Conservation (phyloP, 2,329 filamentous ascomycete species). For the Nothophoma quercina region DNA sequence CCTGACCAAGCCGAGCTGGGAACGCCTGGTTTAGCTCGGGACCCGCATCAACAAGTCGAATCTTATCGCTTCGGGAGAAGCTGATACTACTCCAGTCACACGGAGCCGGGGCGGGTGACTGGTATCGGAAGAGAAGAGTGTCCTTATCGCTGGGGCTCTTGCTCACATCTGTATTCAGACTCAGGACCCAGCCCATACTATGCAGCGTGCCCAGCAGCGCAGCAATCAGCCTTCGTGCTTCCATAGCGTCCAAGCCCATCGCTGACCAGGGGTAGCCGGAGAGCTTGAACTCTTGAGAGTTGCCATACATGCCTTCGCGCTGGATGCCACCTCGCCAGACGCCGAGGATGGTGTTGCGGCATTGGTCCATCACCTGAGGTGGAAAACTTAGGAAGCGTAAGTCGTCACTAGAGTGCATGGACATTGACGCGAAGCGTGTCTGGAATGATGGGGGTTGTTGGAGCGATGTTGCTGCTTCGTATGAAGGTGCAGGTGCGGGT, state of each 20-base stretch:
- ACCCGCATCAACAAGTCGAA: constrained; percentile 46
- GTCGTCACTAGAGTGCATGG: constrained; percentile 31
- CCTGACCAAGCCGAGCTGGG: constrained; percentile 15
- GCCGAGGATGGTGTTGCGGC: constrained; percentile 33
- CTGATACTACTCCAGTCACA: constrained; percentile 51
- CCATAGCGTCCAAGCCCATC: constrained; percentile 34
- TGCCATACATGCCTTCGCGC: constrained; percentile 40
- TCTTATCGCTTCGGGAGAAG: constrained; percentile 36
- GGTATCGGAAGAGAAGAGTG: constrained; percentile 50
- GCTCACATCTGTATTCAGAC: constrained; percentile 46
- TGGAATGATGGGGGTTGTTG: constrained; percentile 22
- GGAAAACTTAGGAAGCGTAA: constrained; percentile 50
- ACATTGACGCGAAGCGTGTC: constrained; percentile 34
- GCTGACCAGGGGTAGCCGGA: constrained; percentile 48
- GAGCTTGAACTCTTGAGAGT: constrained; percentile 50
- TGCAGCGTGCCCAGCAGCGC: constrained; percentile 46
- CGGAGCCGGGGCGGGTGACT: constrained; percentile 42
- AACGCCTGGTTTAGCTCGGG: constrained; percentile 19
- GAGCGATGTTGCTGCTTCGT: constrained; percentile 18
- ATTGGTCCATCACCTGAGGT: constrained; percentile 30
- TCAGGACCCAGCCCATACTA: constrained; percentile 49
- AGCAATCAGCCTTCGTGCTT: constrained; percentile 43
- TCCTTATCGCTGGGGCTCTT: constrained; percentile 47
- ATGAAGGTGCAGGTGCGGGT: constrained; percentile 16
- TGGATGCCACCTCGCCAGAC: constrained; percentile 45